phyloP scores from a whole-genome alignment of 129 eudicot species.

The Chrysanthemum makinoi region DNA sequence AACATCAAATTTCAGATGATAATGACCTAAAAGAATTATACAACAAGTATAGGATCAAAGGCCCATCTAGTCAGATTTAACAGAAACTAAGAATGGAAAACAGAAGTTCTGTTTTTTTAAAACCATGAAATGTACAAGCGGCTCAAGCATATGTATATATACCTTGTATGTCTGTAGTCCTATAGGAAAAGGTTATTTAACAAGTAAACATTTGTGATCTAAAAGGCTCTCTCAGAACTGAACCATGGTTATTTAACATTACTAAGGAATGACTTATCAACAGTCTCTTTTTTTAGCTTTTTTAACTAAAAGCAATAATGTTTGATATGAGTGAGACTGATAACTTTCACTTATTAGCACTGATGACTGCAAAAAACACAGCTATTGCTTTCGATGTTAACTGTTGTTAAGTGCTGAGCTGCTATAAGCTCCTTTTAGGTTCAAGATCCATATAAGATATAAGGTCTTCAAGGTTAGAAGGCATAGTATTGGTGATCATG shows the following conservation, averaged over 20 bases:
- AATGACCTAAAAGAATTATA: slow-evolving; percentile 11
- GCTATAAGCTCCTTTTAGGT: no score
- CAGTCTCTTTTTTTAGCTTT: no score
- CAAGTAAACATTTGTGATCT: slow-evolving; percentile 15
- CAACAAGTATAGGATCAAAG: background rate
- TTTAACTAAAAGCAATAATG: no score
- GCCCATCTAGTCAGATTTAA: background rate
- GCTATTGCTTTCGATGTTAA: no score
- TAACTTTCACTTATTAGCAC: no score
- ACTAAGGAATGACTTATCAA: no score
- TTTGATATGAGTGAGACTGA: no score
- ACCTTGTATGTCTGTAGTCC: background rate
- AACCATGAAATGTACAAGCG: slow-evolving; percentile 3
- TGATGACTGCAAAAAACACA: no score
- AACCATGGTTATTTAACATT: background rate
- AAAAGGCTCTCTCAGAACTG: slow-evolving; percentile 9
- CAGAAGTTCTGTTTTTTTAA: background rate
- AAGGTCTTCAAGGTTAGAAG: no score
- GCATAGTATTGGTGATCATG: no score
- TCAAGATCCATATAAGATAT: no score
- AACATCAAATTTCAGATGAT: slow-evolving; percentile 4
- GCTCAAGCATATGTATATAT: background rate
- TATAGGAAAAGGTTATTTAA: slow-evolving; percentile 6
- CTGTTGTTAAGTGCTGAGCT: no score
- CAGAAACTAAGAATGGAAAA: background rate